Base-by-base conservation (phyloP, 306 rosid species). In the Leucaena leucocephala region DNA sequence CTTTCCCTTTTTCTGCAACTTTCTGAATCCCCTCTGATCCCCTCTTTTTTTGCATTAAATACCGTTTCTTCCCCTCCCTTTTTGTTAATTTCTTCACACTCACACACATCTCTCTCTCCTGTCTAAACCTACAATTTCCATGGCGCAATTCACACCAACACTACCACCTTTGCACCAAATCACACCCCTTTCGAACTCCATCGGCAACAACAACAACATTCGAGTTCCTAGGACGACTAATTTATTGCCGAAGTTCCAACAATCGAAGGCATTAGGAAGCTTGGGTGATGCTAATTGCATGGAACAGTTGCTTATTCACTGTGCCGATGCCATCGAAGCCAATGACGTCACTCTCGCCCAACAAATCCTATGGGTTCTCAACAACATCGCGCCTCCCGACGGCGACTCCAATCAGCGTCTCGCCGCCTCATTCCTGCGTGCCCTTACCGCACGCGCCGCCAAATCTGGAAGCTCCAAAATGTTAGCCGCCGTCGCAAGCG, bases 281-380 rank as follows among this genome's bases (percentile, higher is more conserved):
- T 89, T 94, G 33, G 92, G 97, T 0, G 93, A 94, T 65, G 77
- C 92, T 8, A 94, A 87, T 38, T 94, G 99, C 87, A 90, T 93
- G 98, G 99, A 95, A 71, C 94, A 91, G 65, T 71, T 95, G 27
- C 90, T 95, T 0, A 87, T 93, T 59, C 98, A 91, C 82, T 95
- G 97, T 16, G 99, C 98, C 64, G 85, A 84, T 84, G 99, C 99
- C 14, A 93, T 95, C 6, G 91, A 95, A 58, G 75, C 85, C 73
- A 91, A 95, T 81, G 99, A 95, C 74, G 97, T 84, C 35, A 90
- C 97, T 9, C 83, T 95, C 0, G 93, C 98, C 3, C 98, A 95
- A 62, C 99, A 95, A 78, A 92, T 93, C 86, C 86, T 95, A 3
- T 95, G 99, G 99, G 96, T 93, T 22, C 89, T 95, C 15, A 91